These are phyloP conservation scores for Penicillium sclerotiorum DNA, from an alignment of 2,329 filamentous ascomycete species.

Conservation along the genomic window DNA sequence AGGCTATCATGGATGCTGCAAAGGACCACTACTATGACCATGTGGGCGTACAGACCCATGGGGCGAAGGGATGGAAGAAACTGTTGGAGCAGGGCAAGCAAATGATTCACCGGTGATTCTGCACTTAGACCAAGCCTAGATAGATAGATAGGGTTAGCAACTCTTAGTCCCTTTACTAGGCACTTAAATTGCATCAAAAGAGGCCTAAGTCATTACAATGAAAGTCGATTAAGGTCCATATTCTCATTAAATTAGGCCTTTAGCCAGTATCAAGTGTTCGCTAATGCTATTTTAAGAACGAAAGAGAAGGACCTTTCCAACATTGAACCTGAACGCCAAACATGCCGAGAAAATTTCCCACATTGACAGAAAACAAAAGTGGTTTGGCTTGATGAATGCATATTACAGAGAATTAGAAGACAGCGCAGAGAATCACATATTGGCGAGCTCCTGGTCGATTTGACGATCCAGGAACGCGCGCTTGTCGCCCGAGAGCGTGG, in stretches of 20 bases:
- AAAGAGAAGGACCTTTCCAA: not conserved
- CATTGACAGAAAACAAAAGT: not conserved
- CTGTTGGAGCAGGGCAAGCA: slow-evolving; percentile 17
- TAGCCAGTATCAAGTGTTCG: slow-evolving; percentile 8
- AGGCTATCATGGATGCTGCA: slow-evolving; percentile 59
- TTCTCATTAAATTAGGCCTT: slow-evolving; percentile 1
- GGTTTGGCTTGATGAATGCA: slow-evolving; percentile 22
- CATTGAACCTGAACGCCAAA: slow-evolving; percentile 25
- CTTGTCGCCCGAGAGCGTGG: slow-evolving; percentile 81
- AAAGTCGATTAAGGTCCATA: not conserved
- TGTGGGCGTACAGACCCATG: slow-evolving; percentile 18
- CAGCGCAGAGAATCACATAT: slow-evolving; percentile 65
- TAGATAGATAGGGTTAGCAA: not conserved
- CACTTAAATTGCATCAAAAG: too few species aligned
- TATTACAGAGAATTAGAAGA: slow-evolving; percentile 18
- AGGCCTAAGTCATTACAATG: too few species aligned
- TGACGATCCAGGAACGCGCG: slow-evolving; percentile 86
- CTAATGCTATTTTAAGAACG: slow-evolving; percentile 5
- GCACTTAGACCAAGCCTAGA: not conserved
- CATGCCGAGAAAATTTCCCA: slow-evolving; percentile 25
- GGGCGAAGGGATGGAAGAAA: slow-evolving; percentile 22
- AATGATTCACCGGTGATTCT: slow-evolving; percentile 12
- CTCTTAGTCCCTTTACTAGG: too few species aligned
- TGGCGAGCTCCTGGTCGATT: slow-evolving; percentile 91
- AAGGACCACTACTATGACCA: slow-evolving; percentile 49